Evolutionary conservation across 2,329 filamentous ascomycete species (phyloP), one percentile per base, ranked within the genome.

Genomic region (Fusarium sp.): DNA sequence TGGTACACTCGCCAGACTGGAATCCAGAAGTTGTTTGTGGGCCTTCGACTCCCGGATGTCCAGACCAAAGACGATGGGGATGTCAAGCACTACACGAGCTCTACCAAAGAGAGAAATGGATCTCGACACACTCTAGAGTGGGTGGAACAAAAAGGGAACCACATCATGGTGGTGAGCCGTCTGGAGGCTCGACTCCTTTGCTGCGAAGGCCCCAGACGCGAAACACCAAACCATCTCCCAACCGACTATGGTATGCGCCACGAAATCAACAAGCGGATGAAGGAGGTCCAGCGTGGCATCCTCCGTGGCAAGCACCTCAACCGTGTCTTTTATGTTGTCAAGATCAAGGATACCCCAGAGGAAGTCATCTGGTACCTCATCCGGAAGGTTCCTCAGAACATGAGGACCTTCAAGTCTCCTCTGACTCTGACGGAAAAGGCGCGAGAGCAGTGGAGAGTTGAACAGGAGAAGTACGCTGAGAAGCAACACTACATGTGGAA

Each of bases 111-210:
- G 3, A 29, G 29, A 2, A 58, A 42, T 7, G 13, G 13, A 4
- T 18, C 27, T 5, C 46, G 56, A 23, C 54, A 62, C 29, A 59
- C 13, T 11, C 53, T 62, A 5, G 44, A 59, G 25, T 68, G 61
- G 64, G 25, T 7, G 10, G 64, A 68, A 10, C 18, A 38, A 4
- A 44, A 31, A 23, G 42, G 42, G 3, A 36, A 33, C 20, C 46
- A 51, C 20, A 64, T 61, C 20, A 54, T 67, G 29, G 49, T 67
- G 10, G 13, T 49, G 8, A 64, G 65, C 20, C 42, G 16, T 29
- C 46, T 51, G 18, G 38, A 46, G 38, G 7, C 38, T 6, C 38
- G 20, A 16, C 29, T 60, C 29, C 25, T n/a, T 16, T 4, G 25
- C 6, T 23, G 23, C 4, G 10, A 18, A 34, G 18, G 18, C 10